These are phyloP conservation scores for Talaromyces proteolyticus DNA, from an alignment of 495 filamentous ascomycete species.

Conservation along the genomic window DNA sequence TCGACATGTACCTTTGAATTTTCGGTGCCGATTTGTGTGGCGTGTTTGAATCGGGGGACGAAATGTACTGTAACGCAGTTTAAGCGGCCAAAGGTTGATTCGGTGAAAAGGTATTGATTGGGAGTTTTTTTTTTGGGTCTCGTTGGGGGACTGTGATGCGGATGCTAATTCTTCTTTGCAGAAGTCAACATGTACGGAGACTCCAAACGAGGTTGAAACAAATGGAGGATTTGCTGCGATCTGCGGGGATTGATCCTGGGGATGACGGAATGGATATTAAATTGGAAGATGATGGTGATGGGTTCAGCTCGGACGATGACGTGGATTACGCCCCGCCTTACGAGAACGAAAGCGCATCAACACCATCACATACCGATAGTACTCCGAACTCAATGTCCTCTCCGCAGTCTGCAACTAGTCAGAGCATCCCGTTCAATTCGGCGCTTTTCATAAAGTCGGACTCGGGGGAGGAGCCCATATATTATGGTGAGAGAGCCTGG, in stretches of 20 bases:
- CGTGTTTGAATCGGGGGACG: neutral
- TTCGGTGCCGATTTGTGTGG: neutral
- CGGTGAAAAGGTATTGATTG: conserved; percentile 5
- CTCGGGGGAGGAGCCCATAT: conserved; percentile 81
- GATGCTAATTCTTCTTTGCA: conserved; percentile 18
- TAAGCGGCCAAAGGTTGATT: neutral
- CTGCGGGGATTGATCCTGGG: conserved; percentile 39
- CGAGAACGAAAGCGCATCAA: neutral
- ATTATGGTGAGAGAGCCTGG: conserved; percentile 41
- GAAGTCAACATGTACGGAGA: conserved; percentile 87
- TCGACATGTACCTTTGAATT: neutral
- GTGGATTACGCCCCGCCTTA: neutral
- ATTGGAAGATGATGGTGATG: neutral
- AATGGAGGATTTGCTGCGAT: conserved; percentile 78
- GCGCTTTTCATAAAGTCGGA: conserved; percentile 75
- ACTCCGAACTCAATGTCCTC: neutral
- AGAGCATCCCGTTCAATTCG: conserved; percentile 18
- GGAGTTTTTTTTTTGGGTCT: neutral
- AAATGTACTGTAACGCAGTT: neutral
- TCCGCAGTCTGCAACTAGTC: conserved; percentile 13
- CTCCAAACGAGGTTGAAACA: conserved; percentile 82
- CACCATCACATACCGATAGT: neutral
- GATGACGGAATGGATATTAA: neutral
- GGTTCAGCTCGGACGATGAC: conserved; percentile 2
- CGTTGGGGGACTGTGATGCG: neutral